Evolutionary conservation across 768 basidiomycete species (phyloP), one percentile per base, ranked within the genome.

Genomic region (Leucogyrophana mollusca): DNA sequence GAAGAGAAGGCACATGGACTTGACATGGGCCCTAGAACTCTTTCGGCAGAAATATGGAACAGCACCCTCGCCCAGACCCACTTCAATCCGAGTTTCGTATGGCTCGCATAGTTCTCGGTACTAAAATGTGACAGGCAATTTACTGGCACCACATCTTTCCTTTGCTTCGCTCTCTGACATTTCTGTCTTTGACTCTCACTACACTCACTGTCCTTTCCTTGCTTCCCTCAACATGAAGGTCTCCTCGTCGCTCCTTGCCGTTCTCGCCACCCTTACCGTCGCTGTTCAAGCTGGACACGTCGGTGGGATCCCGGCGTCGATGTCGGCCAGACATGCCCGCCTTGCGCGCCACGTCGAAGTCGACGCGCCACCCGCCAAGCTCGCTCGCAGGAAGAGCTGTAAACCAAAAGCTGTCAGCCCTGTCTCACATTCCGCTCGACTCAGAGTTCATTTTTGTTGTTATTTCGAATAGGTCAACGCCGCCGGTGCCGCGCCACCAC

Each of bases 221-320:
- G 57, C 59, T 44, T 37, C 37, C 36, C 46, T 40, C 43, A 43
- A 51, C 49, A 79, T 80, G 79, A 78, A 72, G 69, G 47, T 74
- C 51, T 55, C 67, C 43, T 57, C 70, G 52, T 58, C 74, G 30
- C 49, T 73, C 54, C 58, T 80, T 42, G 58, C 73, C 49, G 57
- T 72, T 34, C 54, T 70, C 48, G 53, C 54, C 39, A 53, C 54
- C 35, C 47, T 60, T 41, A 47, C 51, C 43, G 60, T 62, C 25
- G 49, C 55, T 38, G 64, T 56, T 40, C 56, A 63, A 39, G 68
- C 61, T 33, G 55, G 59, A n/a, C 64, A 64, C 50, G 66, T 56
- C 35, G 58, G 50, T 37, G 53, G 50, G 40, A 58, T 50, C 46
- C 67, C 40, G 55, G 67, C 45, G 72, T 68, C 34, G 73, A 76